These are phyloP conservation scores for Arctium lappa DNA, from an alignment of 129 eudicot genomes.

Conservation along the genomic window DNA sequence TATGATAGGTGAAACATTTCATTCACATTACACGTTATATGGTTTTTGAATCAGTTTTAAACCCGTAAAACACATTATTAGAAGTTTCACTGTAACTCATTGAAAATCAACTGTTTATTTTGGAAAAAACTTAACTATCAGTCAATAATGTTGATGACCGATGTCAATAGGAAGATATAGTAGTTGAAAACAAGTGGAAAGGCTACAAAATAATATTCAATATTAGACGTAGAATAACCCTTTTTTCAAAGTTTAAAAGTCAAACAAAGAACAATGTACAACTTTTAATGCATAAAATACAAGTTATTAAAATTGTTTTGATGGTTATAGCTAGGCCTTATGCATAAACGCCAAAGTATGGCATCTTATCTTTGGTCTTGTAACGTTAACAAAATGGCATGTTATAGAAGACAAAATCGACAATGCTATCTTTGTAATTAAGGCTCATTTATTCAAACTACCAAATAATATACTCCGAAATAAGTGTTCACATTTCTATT, in stretches of 20 bases:
- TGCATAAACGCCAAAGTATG: slow-evolving; percentile 37
- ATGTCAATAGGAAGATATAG: neutral
- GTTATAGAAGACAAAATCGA: slow-evolving; percentile 29
- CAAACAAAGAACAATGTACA: neutral
- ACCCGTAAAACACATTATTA: neutral
- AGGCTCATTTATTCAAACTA: neutral
- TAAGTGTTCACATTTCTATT: too few relatives aligned
- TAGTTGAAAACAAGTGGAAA: neutral
- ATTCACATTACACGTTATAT: too few relatives aligned
- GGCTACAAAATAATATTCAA: neutral
- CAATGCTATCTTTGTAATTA: slow-evolving; percentile 19
- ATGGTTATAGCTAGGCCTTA: neutral
- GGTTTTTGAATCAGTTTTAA: neutral
- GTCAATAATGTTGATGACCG: neutral
- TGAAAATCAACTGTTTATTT: neutral
- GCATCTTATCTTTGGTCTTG: slow-evolving; percentile 26
- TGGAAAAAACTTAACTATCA: neutral
- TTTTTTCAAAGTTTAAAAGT: neutral
- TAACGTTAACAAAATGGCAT: slow-evolving; percentile 18
- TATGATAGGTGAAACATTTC: too few relatives aligned
- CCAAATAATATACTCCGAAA: neutral
- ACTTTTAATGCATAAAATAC: neutral
- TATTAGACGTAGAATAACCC: neutral
- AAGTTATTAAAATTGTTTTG: neutral
- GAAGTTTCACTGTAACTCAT: neutral